These are phyloP conservation scores for Naganishia albida DNA, from an alignment of 1,284 basidiomycete species.

Conservation along the genomic window DNA sequence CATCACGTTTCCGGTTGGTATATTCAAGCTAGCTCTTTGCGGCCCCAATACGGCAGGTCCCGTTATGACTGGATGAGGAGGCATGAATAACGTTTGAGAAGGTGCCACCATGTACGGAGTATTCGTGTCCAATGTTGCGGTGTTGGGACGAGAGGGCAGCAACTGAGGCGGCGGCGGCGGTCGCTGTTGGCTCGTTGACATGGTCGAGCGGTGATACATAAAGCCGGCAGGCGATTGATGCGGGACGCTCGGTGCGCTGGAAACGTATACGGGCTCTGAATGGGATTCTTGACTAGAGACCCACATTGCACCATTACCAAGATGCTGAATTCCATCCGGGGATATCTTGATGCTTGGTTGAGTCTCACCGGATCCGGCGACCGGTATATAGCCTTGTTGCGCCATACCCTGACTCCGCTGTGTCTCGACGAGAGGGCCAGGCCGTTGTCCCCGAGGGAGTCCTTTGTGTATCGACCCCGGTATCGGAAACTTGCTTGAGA, in stretches of 20 bases:
- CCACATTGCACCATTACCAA: neutral
- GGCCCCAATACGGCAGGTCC: neutral
- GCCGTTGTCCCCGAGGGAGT: no score
- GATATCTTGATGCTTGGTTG: neutral
- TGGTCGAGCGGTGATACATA: slow-evolving; percentile 7
- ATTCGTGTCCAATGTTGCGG: no score
- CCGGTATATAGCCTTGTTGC: neutral
- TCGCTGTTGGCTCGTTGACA: neutral
- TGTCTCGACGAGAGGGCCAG: no score
- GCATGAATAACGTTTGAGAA: neutral
- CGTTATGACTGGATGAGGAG: neutral
- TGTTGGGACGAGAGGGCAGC: no score
- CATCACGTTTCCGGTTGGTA: neutral
- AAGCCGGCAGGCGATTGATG: slow-evolving; percentile 4
- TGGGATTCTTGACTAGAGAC: neutral
- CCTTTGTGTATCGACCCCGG: no score
- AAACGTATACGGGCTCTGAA: neutral
- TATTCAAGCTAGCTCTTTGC: neutral
- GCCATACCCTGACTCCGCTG: neutral
- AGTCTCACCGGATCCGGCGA: neutral
- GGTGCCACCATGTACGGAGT: neutral
- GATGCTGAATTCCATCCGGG: neutral
- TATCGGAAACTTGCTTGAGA: no score
- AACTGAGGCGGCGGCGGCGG: no score
- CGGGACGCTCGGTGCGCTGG: neutral